These are phyloP conservation scores for Mortierella sp. DNA, from an alignment of 371 early-diverging fungal species.

Conservation along the genomic window DNA sequence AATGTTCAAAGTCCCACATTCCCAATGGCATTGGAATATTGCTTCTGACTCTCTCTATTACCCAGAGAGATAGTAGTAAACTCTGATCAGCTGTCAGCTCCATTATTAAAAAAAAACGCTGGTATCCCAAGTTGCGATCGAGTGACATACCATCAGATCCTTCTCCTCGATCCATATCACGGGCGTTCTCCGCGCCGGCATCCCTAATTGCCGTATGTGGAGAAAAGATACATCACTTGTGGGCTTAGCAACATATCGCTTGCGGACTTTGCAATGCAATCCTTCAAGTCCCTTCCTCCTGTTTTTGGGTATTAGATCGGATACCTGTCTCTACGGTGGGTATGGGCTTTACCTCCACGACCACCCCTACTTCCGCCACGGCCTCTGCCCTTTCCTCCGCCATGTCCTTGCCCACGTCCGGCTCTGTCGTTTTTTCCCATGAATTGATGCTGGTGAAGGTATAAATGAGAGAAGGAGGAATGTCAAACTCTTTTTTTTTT, in stretches of 20 bases:
- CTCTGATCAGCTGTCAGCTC: background rate
- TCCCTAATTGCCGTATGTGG: conserved; percentile 20
- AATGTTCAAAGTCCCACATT: conserved; percentile 99
- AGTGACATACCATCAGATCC: conserved; percentile 20
- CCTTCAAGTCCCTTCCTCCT: background rate
- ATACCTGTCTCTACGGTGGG: conserved; percentile 54
- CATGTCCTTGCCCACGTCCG: conserved; percentile 49
- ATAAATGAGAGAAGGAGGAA: conserved; percentile 8
- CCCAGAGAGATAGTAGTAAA: background rate
- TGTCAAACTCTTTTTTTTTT: background rate
- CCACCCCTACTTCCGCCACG: conserved; percentile 56
- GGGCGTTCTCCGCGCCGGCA: conserved; percentile 48
- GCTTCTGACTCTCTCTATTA: conserved; percentile 39
- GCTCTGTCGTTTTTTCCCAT: conserved; percentile 56
- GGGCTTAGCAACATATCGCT: background rate
- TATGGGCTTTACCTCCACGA: conserved; percentile 36
- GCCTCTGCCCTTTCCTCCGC: conserved; percentile 52
- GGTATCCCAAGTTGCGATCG: background rate
- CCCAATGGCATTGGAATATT: conserved; percentile 81
- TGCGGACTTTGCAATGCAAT: too few species aligned
- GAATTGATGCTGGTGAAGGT: conserved; percentile 1
- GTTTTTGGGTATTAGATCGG: background rate
- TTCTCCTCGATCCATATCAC: conserved; percentile 41
- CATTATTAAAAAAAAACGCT: too few species aligned
- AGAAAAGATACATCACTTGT: too few species aligned